phyloP scores from a whole-genome alignment of 2,329 filamentous ascomycete genomes.

The Epichloe gansuensis region DNA sequence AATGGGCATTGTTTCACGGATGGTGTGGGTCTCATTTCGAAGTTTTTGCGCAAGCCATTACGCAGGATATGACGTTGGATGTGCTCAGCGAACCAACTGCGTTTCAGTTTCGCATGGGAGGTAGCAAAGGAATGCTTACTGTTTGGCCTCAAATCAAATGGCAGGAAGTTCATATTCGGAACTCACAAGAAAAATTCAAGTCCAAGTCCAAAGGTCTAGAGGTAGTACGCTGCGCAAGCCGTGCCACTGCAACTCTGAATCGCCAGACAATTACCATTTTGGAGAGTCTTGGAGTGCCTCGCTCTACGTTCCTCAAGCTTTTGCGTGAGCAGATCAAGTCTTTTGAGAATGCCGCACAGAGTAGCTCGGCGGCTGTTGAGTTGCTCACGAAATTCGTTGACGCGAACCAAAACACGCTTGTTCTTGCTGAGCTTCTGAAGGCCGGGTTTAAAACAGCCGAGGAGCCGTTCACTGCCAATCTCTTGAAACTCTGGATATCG shows the following conservation, averaged over 20 bases:
- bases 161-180: constrained; percentile 63
- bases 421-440: constrained; percentile 61
- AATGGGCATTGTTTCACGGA: constrained; percentile 72
- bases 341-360: constrained; percentile 58
- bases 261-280: constrained; percentile 84
- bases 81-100: constrained; percentile 57
- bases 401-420: constrained; percentile 67
- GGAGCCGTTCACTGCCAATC: constrained; percentile 73
- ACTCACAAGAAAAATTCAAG: constrained; percentile 80
- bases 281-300: constrained; percentile 60
- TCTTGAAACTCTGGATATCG: constrained; percentile 73
- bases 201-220: constrained; percentile 62
- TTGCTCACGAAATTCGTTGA: constrained; percentile 69
- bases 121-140: constrained; percentile 79
- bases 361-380: constrained; percentile 49
- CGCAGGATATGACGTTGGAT: constrained; percentile 53
- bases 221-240: constrained; percentile 70
- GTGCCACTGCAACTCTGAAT: constrained; percentile 70
- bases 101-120: constrained; percentile 85
- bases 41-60: constrained; percentile 63
- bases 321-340: constrained; percentile 54
- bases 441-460: constrained; percentile 62
- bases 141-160: constrained; percentile 57
- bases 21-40: constrained; percentile 86
- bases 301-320: constrained; percentile 53